Percentiles rank a stretch among this genome's conserved stretches.
Evolutionary conservation across 2,329 filamentous ascomycete species (phyloP).

Genomic region (Cercospora beticola): DNA sequence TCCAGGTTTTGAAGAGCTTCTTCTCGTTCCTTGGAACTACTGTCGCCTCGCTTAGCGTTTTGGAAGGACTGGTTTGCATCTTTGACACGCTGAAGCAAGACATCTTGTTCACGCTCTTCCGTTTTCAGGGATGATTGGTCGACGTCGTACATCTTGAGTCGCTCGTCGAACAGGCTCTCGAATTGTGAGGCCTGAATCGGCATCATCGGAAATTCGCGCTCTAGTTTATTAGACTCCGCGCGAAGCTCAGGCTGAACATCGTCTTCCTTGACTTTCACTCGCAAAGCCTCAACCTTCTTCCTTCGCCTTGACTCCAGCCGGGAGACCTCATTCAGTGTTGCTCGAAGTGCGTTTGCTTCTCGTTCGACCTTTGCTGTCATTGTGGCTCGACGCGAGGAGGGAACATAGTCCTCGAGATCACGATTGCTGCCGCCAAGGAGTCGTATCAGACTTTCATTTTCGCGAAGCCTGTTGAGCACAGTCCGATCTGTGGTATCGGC

Average conservation of each 20-base stretch:
- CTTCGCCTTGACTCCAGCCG: slow-evolving; percentile 78
- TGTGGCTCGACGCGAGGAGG: slow-evolving; percentile 74
- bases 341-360: slow-evolving; percentile 73
- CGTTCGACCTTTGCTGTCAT: slow-evolving; percentile 79
- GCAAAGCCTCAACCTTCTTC: slow-evolving; percentile 74
- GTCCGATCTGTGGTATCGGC: slow-evolving; percentile 66
- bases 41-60: slow-evolving; percentile 66
- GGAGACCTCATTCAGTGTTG: slow-evolving; percentile 78
- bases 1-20: slow-evolving; percentile 83
- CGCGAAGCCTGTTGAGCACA: slow-evolving; percentile 75
- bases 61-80: slow-evolving; percentile 78
- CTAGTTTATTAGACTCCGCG: slow-evolving; percentile 77
- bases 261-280: slow-evolving; percentile 77
- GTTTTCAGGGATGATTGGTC: slow-evolving; percentile 70
- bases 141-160: slow-evolving; percentile 76
- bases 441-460: slow-evolving; percentile 70
- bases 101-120: slow-evolving; percentile 76
- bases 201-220: slow-evolving; percentile 81
- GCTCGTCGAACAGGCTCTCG: slow-evolving; percentile 82
- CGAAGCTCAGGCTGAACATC: slow-evolving; percentile 84
- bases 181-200: slow-evolving; percentile 86
- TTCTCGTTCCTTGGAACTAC: slow-evolving; percentile 72
- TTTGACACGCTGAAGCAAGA: slow-evolving; percentile 66
- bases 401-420: slow-evolving; percentile 83
- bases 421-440: slow-evolving; percentile 78